Evolutionary conservation across 768 basidiomycete genomes (phyloP), one percentile per base, ranked within the genome.

Genomic region (Calocybe indica): DNA sequence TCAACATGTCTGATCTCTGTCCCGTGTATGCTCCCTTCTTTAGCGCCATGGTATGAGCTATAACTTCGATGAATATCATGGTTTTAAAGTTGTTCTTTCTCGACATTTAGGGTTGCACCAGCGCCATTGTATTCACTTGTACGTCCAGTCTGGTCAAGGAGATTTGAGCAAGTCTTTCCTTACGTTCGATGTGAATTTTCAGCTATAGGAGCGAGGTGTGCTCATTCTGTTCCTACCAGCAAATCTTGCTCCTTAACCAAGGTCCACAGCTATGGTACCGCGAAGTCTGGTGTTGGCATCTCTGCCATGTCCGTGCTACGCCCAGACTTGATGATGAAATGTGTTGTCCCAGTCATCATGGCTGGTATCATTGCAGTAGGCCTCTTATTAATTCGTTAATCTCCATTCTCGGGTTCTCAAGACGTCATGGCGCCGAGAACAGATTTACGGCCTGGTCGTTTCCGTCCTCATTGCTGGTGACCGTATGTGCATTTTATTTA

Each of bases 281-380:
- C 96, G 64, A 99, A 98, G 73, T 96, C 96, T 58, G 96, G 96
- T 62, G 96, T 92, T 56, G 92, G 92, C 60, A 92, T 96, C 56
- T 88, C 92, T 48, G 94, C 96, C 55, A 98, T 96, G 96, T 92
- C 94, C 47, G 91, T 95, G 57, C 83, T 96, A 49, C 84, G 93
- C 53, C 95, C 94, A 44, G 94, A 95, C 76, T 76, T 86, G 60
- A 94, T 97, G 90, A 95, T 98, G 89, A 92, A 86, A 76, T 94
- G 88, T 80, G 85, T 88, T 55, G 83, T 98, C 45, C 94, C 94
- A 40, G 93, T 97, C 66, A 88, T 99, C 70, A 97, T 98, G 95
- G 95, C 95, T 78, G 95, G 95, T 92, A 98, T 98, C 74, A 96
- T 98, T 72, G 95, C 90, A 66, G 95, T 98, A 57, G 55, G 92